phyloP scores from a whole-genome alignment of 2,329 filamentous ascomycete genomes.

The Neodidymelliopsis sp. region DNA sequence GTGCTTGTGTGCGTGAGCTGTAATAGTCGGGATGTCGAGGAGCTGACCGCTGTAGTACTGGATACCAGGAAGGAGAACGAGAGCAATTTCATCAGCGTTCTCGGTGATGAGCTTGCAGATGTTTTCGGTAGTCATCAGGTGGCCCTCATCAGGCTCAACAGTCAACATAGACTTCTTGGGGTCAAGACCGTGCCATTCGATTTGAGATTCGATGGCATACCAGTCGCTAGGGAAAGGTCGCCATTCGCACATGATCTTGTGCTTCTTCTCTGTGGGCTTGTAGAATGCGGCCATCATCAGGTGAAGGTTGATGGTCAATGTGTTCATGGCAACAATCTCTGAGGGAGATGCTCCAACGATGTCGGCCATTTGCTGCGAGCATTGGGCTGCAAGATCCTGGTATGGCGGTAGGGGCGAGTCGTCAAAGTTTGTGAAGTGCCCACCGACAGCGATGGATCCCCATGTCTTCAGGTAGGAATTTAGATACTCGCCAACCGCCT shows the following conservation, averaged over 20 bases:
- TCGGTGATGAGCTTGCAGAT: constrained; percentile 76
- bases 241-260: constrained; percentile 85
- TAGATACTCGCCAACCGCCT: constrained; percentile 69
- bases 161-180: constrained; percentile 73
- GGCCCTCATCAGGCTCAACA: constrained; percentile 67
- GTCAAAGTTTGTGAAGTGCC: constrained; percentile 75
- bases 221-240: constrained; percentile 90
- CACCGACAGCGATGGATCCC: constrained; percentile 82
- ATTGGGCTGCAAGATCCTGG: constrained; percentile 79
- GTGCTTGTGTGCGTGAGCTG: constrained; percentile 72
- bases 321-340: constrained; percentile 89
- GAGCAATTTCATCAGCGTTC: constrained; percentile 73
- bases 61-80: constrained; percentile 82
- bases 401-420: constrained; percentile 76
- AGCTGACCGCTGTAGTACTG: constrained; percentile 92
- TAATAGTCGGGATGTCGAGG: constrained; percentile 83
- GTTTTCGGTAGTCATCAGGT: constrained; percentile 70
- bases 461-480: constrained; percentile 80
- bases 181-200: constrained; percentile 73
- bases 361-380: constrained; percentile 71
- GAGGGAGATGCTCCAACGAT: constrained; percentile 75
- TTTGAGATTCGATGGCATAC: constrained; percentile 84
- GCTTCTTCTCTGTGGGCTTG: constrained; percentile 67
- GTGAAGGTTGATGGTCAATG: constrained; percentile 81
- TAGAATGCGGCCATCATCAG: constrained; percentile 88